A percentile compares a stretch with the other conserved stretches of the same genome.
Evolutionary conservation across 164 flowering plant genomes (phyloP).

Genomic region (Echeveria elegans): DNA sequence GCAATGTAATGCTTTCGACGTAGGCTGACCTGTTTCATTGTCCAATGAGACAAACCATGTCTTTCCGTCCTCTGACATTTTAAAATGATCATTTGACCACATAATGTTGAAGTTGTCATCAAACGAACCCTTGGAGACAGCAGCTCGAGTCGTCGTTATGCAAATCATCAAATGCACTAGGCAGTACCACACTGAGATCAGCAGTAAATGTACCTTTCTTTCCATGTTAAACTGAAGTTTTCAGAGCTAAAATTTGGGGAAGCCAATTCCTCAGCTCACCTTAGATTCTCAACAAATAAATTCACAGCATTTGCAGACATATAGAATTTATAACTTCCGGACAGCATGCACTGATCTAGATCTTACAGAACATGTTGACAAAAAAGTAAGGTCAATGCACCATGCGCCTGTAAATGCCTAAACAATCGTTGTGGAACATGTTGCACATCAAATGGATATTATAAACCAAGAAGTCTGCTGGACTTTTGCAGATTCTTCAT

Average conservation of each 20-base stretch:
- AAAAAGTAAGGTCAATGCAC: not conserved
- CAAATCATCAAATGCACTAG: conserved; percentile 23
- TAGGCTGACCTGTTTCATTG: conserved; percentile 59
- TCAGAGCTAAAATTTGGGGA: not conserved
- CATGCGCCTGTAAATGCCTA: not conserved
- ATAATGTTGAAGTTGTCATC: conserved; percentile 59
- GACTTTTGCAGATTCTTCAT: not conserved
- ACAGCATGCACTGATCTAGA: not conserved
- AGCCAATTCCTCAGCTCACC: not conserved
- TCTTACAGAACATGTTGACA: not conserved
- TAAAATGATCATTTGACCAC: conserved; percentile 79
- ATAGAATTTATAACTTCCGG: not conserved
- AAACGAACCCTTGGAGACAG: conserved; percentile 30
- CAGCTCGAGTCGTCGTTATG: conserved; percentile 22
- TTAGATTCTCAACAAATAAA: not conserved
- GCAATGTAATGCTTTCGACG: not conserved
- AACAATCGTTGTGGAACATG: not conserved
- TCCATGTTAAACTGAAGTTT: conserved; percentile 15
- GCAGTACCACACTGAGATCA: conserved; percentile 22
- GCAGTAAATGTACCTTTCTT: conserved; percentile 19
- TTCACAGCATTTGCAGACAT: too few species aligned
- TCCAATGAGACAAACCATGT: conserved; percentile 79
- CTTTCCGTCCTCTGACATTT: conserved; percentile 75
- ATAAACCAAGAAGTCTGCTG: not conserved
- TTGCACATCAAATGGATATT: not conserved